Conservation (phyloP, 352 stramenopile genomes). For the Pythium myriotylum region DNA sequence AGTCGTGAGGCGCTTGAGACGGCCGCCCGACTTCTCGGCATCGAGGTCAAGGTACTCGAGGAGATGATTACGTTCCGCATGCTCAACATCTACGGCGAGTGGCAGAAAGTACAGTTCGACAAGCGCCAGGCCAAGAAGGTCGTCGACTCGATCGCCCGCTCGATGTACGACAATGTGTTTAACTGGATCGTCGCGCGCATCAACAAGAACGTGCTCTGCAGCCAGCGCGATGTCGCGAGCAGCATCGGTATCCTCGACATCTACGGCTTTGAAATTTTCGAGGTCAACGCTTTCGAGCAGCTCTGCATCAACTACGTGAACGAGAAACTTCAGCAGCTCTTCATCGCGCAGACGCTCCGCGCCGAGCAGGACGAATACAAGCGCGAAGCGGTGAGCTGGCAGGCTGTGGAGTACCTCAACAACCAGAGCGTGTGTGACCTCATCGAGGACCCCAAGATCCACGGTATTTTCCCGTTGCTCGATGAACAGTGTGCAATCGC, state of each 20-base stretch:
- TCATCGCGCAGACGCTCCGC: slow-evolving; percentile 84
- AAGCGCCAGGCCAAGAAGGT: slow-evolving; percentile 80
- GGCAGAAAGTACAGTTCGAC: slow-evolving; percentile 80
- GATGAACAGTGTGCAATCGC: slow-evolving; percentile 83
- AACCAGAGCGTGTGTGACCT: slow-evolving; percentile 90
- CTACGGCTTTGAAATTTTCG: slow-evolving; percentile 91
- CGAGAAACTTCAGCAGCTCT: slow-evolving; percentile 89
- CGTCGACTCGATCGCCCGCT: slow-evolving; percentile 83
- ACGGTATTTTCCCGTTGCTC: slow-evolving; percentile 81
- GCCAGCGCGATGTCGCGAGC: slow-evolving; percentile 61
- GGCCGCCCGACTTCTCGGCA: slow-evolving; percentile 61
- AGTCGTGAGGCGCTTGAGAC: slow-evolving; percentile 59
- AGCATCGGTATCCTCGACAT: slow-evolving; percentile 91
- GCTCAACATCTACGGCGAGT: slow-evolving; percentile 78
- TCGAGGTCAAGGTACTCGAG: slow-evolving; percentile 65
- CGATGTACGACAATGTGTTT: slow-evolving; percentile 91
- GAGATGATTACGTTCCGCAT: slow-evolving; percentile 77
- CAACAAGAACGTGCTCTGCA: slow-evolving; percentile 83
- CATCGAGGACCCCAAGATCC: slow-evolving; percentile 84
- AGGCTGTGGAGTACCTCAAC: slow-evolving; percentile 84
- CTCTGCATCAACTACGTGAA: slow-evolving; percentile 90
- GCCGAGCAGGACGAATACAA: slow-evolving; percentile 81
- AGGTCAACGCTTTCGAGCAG: slow-evolving; percentile 90
- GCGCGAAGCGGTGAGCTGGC: slow-evolving; percentile 73
- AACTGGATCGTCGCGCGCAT: slow-evolving; percentile 87